These are phyloP conservation scores for Pseudocercospora crystallina DNA, from an alignment of 2,329 filamentous ascomycete species.

Conservation along the genomic window DNA sequence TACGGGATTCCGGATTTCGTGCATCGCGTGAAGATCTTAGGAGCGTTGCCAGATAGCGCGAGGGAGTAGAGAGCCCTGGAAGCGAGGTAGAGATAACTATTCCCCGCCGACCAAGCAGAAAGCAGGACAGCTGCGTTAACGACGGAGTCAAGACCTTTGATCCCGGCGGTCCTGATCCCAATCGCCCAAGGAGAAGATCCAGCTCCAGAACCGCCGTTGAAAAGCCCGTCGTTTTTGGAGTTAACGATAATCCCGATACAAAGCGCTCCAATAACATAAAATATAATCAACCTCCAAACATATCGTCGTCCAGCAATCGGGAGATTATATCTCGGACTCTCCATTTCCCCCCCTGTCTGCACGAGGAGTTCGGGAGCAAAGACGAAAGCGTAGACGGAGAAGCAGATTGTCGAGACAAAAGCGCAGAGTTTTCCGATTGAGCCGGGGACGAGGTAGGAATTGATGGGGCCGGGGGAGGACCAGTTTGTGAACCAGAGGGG, in stretches of 20 bases:
- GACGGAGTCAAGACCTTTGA: conserved; percentile 65
- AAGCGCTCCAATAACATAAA: conserved; percentile 58
- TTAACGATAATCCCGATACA: conserved; percentile 62
- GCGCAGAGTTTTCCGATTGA: conserved; percentile 32
- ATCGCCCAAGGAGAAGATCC: conserved; percentile 63
- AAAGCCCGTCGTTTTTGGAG: conserved; percentile 52
- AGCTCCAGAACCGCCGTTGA: conserved; percentile 42
- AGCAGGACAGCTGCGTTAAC: conserved; percentile 66
- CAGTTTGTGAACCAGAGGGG: conserved; percentile 23
- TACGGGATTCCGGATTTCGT: conserved; percentile 69
- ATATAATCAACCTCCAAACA: conserved; percentile 45
- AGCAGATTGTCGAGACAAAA: conserved; percentile 19
- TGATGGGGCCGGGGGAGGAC: conserved; percentile 31
- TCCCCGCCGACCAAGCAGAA: conserved; percentile 66
- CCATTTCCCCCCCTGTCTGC: conserved; percentile 55
- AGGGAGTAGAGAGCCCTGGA: conserved; percentile 67
- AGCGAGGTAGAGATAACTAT: conserved; percentile 66
- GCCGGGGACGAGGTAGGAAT: conserved; percentile 32
- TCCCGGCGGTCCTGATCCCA: conserved; percentile 65
- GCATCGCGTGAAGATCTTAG: conserved; percentile 57
- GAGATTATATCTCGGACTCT: conserved; percentile 52
- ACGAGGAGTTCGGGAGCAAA: conserved; percentile 53
- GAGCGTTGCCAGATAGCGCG: conserved; percentile 59
- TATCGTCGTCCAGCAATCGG: conserved; percentile 52
- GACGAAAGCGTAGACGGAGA: no score